A percentile compares a stretch with the other conserved stretches of the same genome.
phyloP scores from a whole-genome alignment of 768 basidiomycete genomes.

The Coprinopsis strossmayeri region DNA sequence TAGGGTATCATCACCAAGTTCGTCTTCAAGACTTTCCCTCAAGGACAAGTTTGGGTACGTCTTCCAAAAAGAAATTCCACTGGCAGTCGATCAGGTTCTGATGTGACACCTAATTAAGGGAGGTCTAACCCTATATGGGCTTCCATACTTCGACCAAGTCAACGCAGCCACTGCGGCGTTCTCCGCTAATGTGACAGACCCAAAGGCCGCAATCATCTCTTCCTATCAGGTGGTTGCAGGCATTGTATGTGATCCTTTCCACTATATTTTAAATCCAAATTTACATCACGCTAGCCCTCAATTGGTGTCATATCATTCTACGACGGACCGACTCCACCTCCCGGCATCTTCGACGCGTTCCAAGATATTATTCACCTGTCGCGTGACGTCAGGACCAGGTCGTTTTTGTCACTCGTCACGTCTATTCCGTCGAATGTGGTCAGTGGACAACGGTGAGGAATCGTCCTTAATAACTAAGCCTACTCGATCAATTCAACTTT shows the following conservation, averaged over 20 bases:
- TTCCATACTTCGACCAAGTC: conserved; percentile 18
- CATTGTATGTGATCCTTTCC: conserved; percentile 21
- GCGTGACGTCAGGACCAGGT: conserved; percentile 32
- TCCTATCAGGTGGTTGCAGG: conserved; percentile 33
- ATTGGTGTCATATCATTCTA: conserved; percentile 46
- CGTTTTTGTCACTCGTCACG: conserved; percentile 34
- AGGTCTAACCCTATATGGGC: conserved; percentile 34
- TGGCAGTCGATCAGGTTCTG: too few species aligned
- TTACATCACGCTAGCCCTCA: conserved; percentile 1
- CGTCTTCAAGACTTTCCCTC: conserved; percentile 46
- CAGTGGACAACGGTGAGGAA: conserved; percentile 18
- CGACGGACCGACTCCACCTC: conserved; percentile 43
- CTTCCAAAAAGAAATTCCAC: conserved; percentile 13
- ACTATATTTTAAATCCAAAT: neutral
- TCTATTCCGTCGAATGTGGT: conserved; percentile 30
- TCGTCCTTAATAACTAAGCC: too few species aligned
- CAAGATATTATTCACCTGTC: conserved; percentile 33
- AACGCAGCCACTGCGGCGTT: conserved; percentile 34
- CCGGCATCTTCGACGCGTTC: conserved; percentile 46
- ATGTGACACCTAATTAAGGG: conserved; percentile 39
- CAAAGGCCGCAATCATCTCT: conserved; percentile 45
- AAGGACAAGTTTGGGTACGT: conserved; percentile 52
- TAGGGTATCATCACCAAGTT: conserved; percentile 58
- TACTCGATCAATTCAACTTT: too few species aligned
- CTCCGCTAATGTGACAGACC: conserved; percentile 35